Conservation (phyloP, 2,329 filamentous ascomycete genomes). For the Chrysoporthe austroafricana region DNA sequence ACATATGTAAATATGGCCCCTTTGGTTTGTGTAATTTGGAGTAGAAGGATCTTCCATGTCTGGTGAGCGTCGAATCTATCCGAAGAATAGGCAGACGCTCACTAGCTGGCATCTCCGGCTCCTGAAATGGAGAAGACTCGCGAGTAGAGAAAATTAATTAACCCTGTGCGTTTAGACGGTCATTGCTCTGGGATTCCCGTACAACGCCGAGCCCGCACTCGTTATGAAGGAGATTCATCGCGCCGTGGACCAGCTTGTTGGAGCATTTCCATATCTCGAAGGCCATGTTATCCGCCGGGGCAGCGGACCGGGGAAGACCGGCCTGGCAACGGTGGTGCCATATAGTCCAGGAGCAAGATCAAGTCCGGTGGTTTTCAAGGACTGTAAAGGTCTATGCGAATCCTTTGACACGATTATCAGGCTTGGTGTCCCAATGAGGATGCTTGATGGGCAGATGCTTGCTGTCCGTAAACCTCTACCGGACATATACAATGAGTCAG, state of each 20-base stretch:
- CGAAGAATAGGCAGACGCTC: no score
- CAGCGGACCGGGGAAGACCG: conserved; percentile 14
- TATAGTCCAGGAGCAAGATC: conserved; percentile 11
- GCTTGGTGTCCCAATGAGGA: conserved; percentile 17
- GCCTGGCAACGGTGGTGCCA: conserved; percentile 18
- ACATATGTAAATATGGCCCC: conserved; percentile 19
- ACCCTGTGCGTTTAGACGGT: neutral
- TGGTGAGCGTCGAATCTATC: neutral
- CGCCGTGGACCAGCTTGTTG: conserved; percentile 17
- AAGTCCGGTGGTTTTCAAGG: conserved; percentile 12
- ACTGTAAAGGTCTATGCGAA: conserved; percentile 8
- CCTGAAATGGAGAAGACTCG: no score
- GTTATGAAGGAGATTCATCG: neutral
- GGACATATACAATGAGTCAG: conserved; percentile 20
- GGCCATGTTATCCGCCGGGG: conserved; percentile 25
- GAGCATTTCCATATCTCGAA: conserved; percentile 20
- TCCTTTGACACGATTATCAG: conserved; percentile 15
- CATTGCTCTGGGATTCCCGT: conserved; percentile 9
- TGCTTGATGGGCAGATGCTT: conserved; percentile 18
- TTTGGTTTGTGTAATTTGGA: neutral
- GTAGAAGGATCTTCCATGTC: neutral
- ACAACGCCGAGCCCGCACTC: neutral
- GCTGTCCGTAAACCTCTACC: conserved; percentile 16
- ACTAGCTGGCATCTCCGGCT: no score
- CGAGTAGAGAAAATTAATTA: no score